phyloP scores from a whole-genome alignment of 2,329 filamentous ascomycete genomes.

The Pseudocercospora macadamiae region DNA sequence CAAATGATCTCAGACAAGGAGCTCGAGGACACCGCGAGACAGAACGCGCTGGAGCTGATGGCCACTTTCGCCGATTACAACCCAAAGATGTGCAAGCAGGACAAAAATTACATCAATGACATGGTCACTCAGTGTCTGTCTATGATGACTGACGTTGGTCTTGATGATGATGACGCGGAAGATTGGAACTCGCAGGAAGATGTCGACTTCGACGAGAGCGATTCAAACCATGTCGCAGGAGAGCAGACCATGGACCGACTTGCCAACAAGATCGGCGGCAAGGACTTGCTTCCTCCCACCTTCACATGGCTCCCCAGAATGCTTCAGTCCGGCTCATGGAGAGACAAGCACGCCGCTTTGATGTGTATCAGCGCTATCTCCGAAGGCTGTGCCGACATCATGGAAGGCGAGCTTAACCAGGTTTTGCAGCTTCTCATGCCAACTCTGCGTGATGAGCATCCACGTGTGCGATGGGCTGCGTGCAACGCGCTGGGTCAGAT shows the following conservation, averaged over 20 bases:
- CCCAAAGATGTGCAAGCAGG: slow-evolving; percentile 92
- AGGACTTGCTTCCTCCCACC: slow-evolving; percentile 86
- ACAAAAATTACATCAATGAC: slow-evolving; percentile 84
- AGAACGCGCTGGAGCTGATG: slow-evolving; percentile 96
- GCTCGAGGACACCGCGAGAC: slow-evolving; percentile 82
- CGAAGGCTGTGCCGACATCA: slow-evolving; percentile 92
- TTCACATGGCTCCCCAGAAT: slow-evolving; percentile 97
- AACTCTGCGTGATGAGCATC: slow-evolving; percentile 83
- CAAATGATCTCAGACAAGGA: slow-evolving; percentile 96
- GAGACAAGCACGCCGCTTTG: slow-evolving; percentile 90
- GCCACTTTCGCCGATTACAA: slow-evolving; percentile 96
- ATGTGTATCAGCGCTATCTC: slow-evolving; percentile 99
- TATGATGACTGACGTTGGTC: slow-evolving; percentile 94
- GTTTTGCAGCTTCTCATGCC: slow-evolving; percentile 94
- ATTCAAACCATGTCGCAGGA: slow-evolving; percentile 94
- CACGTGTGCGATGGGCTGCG: slow-evolving; percentile 93
- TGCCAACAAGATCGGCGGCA: slow-evolving; percentile 95
- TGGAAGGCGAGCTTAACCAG: slow-evolving; percentile 92
- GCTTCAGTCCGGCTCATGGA: slow-evolving; percentile 94
- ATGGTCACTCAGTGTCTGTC: slow-evolving; percentile 99
- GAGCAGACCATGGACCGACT: slow-evolving; percentile 98
- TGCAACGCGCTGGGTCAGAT: slow-evolving; percentile 99
- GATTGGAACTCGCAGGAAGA: slow-evolving; percentile 95
- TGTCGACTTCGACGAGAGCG: slow-evolving; percentile 92
- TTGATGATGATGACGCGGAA: slow-evolving; percentile 89